Conservation (phyloP, 2,329 filamentous ascomycete genomes). For the Emydomyces testavorans region DNA sequence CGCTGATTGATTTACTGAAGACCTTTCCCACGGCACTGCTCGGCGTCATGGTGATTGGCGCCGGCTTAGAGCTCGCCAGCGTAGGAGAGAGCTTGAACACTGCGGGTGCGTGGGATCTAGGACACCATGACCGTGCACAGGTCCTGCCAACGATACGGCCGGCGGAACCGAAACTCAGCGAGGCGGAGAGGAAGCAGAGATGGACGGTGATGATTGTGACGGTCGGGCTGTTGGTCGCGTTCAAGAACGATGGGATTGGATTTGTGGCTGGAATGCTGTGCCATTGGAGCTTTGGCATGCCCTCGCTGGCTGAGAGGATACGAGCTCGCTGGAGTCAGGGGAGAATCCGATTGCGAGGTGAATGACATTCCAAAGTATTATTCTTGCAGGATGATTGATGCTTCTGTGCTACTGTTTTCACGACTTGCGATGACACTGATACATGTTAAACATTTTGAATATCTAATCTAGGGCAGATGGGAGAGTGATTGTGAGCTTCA, state of each 20-base stretch:
- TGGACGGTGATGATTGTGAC: conserved; percentile 91
- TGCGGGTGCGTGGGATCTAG: conserved; percentile 51
- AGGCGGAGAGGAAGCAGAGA: conserved; percentile 58
- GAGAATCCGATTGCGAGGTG: conserved; percentile 19
- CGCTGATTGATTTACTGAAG: conserved; percentile 57
- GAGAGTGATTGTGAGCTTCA: too few species aligned
- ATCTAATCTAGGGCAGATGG: too few species aligned
- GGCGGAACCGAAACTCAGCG: conserved; percentile 37
- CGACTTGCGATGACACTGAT: too few species aligned
- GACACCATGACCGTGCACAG: conserved; percentile 26
- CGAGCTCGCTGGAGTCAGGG: conserved; percentile 24
- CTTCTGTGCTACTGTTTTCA: too few species aligned
- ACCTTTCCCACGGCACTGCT: conserved; percentile 55
- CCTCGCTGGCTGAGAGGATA: conserved; percentile 21
- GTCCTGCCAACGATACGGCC: background rate
- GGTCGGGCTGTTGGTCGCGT: conserved; percentile 67
- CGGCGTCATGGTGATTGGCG: conserved; percentile 73
- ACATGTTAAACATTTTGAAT: too few species aligned
- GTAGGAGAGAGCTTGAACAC: conserved; percentile 76
- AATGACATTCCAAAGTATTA: background rate
- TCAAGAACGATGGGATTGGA: conserved; percentile 80
- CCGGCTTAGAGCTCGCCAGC: conserved; percentile 75
- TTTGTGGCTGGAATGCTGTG: conserved; percentile 74
- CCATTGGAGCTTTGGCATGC: conserved; percentile 52
- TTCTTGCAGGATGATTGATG: background rate